Evolutionary conservation across 2,329 filamentous ascomycete genomes (phyloP).

Genomic region (Ophiostoma ips): DNA sequence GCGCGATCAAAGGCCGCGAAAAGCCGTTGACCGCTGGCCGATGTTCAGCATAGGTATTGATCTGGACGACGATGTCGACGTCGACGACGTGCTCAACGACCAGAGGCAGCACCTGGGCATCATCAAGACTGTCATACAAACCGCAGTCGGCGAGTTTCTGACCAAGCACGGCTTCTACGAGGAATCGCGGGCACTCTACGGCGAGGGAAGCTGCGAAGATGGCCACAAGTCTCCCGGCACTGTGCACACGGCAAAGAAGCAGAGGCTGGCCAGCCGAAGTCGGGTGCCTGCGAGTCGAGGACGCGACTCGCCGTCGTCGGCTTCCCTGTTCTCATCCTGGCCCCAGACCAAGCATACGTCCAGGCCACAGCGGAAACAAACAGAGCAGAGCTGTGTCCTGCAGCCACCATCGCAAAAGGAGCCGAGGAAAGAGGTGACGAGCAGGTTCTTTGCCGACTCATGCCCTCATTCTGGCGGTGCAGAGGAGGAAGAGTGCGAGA

Average conservation of each 20-base stretch:
- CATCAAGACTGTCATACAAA: constrained; percentile 51
- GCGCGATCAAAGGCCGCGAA: constrained; percentile 25
- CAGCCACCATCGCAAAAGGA: not conserved
- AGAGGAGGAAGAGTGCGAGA: not conserved
- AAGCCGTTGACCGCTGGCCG: constrained; percentile 67
- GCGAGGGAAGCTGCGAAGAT: not conserved
- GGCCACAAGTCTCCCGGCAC: not conserved
- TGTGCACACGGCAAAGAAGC: not conserved
- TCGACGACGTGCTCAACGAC: constrained; percentile 31
- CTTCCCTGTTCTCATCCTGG: constrained; percentile 5
- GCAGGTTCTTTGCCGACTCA: not conserved
- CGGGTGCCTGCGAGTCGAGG: not conserved
- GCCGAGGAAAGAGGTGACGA: not conserved
- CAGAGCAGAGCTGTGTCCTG: not conserved
- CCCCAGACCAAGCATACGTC: constrained; percentile 4
- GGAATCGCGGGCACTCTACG: constrained; percentile 11
- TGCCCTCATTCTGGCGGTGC: not conserved
- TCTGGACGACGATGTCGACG: constrained; percentile 18
- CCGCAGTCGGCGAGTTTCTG: constrained; percentile 61
- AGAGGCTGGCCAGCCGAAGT: no score
- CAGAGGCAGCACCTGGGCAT: constrained; percentile 35
- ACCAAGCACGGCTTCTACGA: constrained; percentile 57
- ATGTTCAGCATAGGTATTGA: constrained; percentile 73
- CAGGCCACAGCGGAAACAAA: not conserved
- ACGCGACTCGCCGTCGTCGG: not conserved